Evolutionary conservation across 2,329 filamentous ascomycete genomes (phyloP), one percentile per base, ranked within the genome.

Genomic region (Triangularia verruculosa): DNA sequence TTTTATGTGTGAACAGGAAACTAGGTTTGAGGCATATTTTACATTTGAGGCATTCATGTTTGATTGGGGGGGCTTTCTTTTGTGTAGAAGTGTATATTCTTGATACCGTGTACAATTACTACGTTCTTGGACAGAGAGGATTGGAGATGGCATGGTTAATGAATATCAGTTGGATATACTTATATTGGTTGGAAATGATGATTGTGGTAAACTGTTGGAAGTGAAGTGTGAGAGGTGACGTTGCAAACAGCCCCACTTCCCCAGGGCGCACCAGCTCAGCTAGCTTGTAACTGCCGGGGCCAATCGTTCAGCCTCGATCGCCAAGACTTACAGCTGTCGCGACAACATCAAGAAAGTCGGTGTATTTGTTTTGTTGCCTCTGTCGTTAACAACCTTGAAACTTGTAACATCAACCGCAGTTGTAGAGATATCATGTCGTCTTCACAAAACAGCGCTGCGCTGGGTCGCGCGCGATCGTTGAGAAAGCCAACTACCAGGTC

Each of bases 391-490:
- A 32, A 32, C 30, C 13, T 6, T 32, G 13, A 6, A 32, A 11
- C 30, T 3, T 11, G 2, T 12, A 28, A 27, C 47, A 20, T 57
- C 27, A 15, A 22, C 3, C n/a, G 24, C 9, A 7, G 34, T 57
- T 4, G 25, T 56, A 28, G 32, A 30, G 20, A 27, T 30, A 47
- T 53, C 62, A 82, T 80, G 79, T 78, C 79, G 55, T 79, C 80
- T 7, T 72, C 73, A 54, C 68, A 67, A n/a, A 69, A 70, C 24
- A 69, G 81, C 66, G 74, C 78, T 13, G 2, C 11, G 60, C 57
- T 70, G 13, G 56, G 65, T 47, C 79, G 82, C 59, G 76, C 81
- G 28, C 78, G 81, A 17, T 83, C 83, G 2, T 68, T 85, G 62
- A 81, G 82, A 34, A 80, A 80, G 64, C 80, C 77, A 2, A 66